Evolutionary conservation across 2,329 filamentous ascomycete species (phyloP), one percentile per base, ranked within the genome.

Genomic region (Lachnellula hyalina): DNA sequence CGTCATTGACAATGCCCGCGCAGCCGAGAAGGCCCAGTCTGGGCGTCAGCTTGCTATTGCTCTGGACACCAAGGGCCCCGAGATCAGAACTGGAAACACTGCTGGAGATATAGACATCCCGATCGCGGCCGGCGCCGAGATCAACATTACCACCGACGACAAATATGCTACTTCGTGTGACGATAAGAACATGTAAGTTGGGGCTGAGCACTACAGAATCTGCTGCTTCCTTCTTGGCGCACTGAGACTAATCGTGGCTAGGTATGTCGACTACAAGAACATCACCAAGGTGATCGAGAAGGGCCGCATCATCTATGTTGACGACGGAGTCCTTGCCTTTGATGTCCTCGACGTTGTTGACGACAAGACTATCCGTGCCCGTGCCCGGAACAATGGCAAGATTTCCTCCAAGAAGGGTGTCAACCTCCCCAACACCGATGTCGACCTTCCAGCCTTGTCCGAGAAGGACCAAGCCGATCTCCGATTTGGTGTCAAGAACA

Each of bases 241-340:
- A 17, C 9, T n/a, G 41, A 21, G 23, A 34, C 54, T 64, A 58
- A 63, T 45, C 21, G 1, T n/a, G 19, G 15, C 6, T 61, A 93
- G 89, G 86, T 96, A 91, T 71, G 88, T 97, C 70, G 93, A 97
- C 80, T 97, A 99, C 83, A 95, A 96, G 86, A 99, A 99, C 82
- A 97, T 99, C 76, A 96, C 93, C 77, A 96, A 95, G 79, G 94
- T 99, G 67, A 97, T 99, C 70, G 76, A 89, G 72, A 79, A 83
- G 57, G 94, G 93, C 70, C 92, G 94, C 69, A 86, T 88, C 74
- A 95, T 99, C 80, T 99, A 96, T 77, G 94, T 99, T 67, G 94
- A 99, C 70, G 94, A 99, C 70, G 94, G 94, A 75, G 93, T 99
- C 64, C 86, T 97, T 67, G 95, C 93, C 25, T 97, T 99, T 68